Evolutionary conservation across 2,329 filamentous ascomycete genomes (phyloP).

Genomic region (Calycina herbarum): DNA sequence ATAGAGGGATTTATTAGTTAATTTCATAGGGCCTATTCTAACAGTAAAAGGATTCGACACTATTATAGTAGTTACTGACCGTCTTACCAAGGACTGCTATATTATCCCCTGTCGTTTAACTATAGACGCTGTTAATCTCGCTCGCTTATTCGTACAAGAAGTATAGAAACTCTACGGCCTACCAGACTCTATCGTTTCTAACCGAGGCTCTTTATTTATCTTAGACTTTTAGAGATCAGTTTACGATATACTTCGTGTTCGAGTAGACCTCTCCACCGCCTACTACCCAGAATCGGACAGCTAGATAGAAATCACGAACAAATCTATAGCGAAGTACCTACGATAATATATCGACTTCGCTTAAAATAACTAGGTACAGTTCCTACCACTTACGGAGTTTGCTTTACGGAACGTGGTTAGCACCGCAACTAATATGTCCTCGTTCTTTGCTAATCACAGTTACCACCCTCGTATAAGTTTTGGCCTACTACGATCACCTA

Average conservation of each 20-base stretch:
- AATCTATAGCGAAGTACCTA: slow-evolving; percentile 19
- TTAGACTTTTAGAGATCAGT: slow-evolving; percentile 22
- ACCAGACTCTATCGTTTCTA: slow-evolving; percentile 16
- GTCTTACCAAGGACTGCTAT: neutral
- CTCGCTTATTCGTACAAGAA: slow-evolving; percentile 11
- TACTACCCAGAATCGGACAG: slow-evolving; percentile 25
- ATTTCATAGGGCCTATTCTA: slow-evolving; percentile 12
- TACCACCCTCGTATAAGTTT: slow-evolving; percentile 14
- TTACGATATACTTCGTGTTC: slow-evolving; percentile 10
- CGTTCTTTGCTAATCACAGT: slow-evolving; percentile 21
- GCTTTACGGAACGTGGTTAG: slow-evolving; percentile 19
- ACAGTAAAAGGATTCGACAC: neutral
- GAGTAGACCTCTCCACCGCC: slow-evolving; percentile 13
- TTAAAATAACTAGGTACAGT: slow-evolving; percentile 22
- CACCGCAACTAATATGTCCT: slow-evolving; percentile 14
- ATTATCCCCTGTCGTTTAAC: neutral
- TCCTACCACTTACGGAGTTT: slow-evolving; percentile 23
- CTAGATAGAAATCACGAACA: slow-evolving; percentile 21
- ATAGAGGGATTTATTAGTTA: slow-evolving; percentile 4
- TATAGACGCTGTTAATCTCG: neutral
- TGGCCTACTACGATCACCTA: neutral
- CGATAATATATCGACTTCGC: slow-evolving; percentile 20
- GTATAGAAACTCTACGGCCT: slow-evolving; percentile 13
- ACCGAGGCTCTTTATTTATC: slow-evolving; percentile 22
- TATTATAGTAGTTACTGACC: neutral